A percentile compares a stretch with the other conserved stretches of the same genome.
phyloP scores from a whole-genome alignment of 2,329 filamentous ascomycete species.

The Ascochyta rabiei region DNA sequence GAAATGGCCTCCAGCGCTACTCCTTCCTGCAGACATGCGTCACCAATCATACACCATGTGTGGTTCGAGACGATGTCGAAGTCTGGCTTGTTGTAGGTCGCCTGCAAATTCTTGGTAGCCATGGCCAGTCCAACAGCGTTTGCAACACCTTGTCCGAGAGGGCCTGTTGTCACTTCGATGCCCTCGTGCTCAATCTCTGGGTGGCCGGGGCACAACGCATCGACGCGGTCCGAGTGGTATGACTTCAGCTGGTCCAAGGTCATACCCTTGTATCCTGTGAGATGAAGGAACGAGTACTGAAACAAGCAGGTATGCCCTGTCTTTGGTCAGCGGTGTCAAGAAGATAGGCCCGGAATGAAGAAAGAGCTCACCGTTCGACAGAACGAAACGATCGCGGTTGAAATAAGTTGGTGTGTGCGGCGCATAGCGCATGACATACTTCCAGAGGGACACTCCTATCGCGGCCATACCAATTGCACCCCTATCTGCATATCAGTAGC shows the following conservation, averaged over 20 bases:
- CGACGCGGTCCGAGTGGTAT: conserved; percentile 57
- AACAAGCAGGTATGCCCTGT: conserved; percentile 61
- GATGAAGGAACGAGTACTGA: conserved; percentile 61
- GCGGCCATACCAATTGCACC: conserved; percentile 67
- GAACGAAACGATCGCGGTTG: conserved; percentile 67
- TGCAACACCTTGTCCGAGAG: conserved; percentile 65
- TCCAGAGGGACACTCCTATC: conserved; percentile 66
- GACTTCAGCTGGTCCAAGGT: conserved; percentile 63
- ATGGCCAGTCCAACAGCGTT: conserved; percentile 66
- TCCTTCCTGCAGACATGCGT: conserved; percentile 65
- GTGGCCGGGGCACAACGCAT: conserved; percentile 61
- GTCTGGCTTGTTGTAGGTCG: conserved; percentile 59
- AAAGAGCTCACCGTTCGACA: conserved; percentile 61
- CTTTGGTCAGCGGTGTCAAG: not conserved
- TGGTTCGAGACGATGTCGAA: conserved; percentile 58
- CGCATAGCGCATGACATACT: conserved; percentile 66
- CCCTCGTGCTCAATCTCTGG: conserved; percentile 65
- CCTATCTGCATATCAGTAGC: conserved; percentile 34
- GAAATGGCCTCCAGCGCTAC: conserved; percentile 63
- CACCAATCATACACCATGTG: conserved; percentile 64
- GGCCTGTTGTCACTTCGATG: conserved; percentile 65
- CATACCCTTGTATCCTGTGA: conserved; percentile 61
- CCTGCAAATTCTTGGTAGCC: conserved; percentile 62
- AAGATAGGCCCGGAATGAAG: too few species aligned
- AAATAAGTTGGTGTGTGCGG: conserved; percentile 62